Percentiles rank a stretch among this genome's conserved stretches.
Conservation (phyloP, 2,329 filamentous ascomycete species). For the Albifimbria verrucaria region DNA sequence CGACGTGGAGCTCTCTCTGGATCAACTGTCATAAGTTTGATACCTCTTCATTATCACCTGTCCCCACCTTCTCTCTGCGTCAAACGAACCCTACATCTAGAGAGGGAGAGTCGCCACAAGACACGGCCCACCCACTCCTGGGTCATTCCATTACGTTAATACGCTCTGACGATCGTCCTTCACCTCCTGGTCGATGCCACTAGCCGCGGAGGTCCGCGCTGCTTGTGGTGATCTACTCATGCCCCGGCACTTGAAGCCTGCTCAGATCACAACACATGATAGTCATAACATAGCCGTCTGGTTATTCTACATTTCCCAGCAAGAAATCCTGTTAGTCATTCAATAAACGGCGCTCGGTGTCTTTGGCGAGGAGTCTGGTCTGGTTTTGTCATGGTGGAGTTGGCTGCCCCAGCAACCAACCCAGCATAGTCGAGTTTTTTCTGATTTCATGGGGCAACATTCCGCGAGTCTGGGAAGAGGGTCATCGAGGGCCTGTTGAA, state of each 20-base stretch:
- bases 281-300: constrained; percentile 20
- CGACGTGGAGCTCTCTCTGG: constrained; percentile 46
- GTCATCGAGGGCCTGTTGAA: background rate
- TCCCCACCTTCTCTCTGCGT: too few species aligned
- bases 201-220: background rate
- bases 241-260: background rate
- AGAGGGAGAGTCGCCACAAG: too few species aligned
- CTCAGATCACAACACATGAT: constrained; percentile 1
- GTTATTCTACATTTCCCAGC: constrained; percentile 30
- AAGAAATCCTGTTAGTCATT: constrained; percentile 29
- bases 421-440: background rate
- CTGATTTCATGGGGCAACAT: background rate
- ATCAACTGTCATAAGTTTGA: constrained; percentile 36
- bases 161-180: background rate
- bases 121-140: too few species aligned
- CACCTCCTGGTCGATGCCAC: background rate
- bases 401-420: constrained; percentile 22
- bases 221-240: background rate
- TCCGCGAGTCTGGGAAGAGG: constrained; percentile 4
- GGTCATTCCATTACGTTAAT: background rate
- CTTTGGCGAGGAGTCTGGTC: constrained; percentile 29
- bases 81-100: too few species aligned
- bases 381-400: constrained; percentile 35
- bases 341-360: constrained; percentile 41
- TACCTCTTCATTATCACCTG: too few species aligned